Conservation (phyloP, 164 flowering plant species). For the Brasenia schreberi region DNA sequence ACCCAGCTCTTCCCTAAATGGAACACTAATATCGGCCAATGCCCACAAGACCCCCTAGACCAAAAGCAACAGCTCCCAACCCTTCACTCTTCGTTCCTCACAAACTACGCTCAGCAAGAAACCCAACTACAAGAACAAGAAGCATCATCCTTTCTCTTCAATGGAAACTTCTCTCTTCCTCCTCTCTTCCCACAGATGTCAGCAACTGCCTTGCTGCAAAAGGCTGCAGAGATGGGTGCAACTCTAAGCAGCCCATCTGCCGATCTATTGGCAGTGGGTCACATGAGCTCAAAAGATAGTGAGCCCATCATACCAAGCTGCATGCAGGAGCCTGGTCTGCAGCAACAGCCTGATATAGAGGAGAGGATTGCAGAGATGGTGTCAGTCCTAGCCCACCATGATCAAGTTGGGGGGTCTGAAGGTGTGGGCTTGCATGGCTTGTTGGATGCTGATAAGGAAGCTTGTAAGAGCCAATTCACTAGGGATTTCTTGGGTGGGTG, state of each 20-base stretch:
- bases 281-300: neutral
- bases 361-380: neutral
- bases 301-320: neutral
- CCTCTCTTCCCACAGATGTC: conserved; percentile 26
- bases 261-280: neutral
- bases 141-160: neutral
- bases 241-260: conserved; percentile 26
- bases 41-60: conserved; percentile 12
- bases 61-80: conserved; percentile 23
- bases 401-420: neutral
- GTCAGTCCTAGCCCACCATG: neutral
- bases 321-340: neutral
- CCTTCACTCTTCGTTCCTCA: conserved; percentile 9
- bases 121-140: too few species aligned
- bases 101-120: neutral
- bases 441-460: neutral
- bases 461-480: neutral
- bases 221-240: conserved; percentile 75
- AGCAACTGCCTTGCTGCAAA: conserved; percentile 63
- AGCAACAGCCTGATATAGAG: neutral
- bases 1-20: neutral
- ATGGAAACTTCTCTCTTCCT: neutral
- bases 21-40: conserved; percentile 4
- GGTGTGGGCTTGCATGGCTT: neutral
- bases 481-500: conserved; percentile 2